Percentiles rank a stretch among this genome's conserved stretches.
These are phyloP conservation scores for Yamadazyma olivae DNA, from an alignment of 805 yeast genomes.

Conservation along the genomic window DNA sequence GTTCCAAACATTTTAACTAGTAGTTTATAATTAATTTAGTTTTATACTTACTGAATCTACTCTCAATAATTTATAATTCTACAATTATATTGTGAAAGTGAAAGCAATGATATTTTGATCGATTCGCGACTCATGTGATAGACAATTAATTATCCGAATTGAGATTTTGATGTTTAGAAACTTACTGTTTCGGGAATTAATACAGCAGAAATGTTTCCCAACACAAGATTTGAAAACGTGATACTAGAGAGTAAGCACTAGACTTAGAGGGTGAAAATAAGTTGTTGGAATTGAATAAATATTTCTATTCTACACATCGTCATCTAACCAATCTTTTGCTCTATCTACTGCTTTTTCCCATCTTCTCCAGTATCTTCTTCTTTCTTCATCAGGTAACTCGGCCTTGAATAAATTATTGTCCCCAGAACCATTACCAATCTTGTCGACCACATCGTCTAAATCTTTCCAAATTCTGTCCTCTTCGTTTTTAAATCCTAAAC, in stretches of 20 bases:
- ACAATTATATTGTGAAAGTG: background rate
- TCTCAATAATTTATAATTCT: too few relatives aligned
- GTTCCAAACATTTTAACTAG: slow-evolving; percentile 2
- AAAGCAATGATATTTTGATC: background rate
- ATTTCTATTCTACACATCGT: too few relatives aligned
- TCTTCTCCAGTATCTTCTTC: slow-evolving; percentile 61
- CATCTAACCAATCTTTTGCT: slow-evolving; percentile 76
- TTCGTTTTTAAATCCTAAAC: slow-evolving; percentile 51
- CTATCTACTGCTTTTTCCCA: slow-evolving; percentile 88
- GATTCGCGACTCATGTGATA: background rate
- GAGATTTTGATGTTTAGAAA: too few relatives aligned
- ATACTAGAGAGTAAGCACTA: too few relatives aligned
- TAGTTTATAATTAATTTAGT: background rate
- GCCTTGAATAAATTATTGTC: slow-evolving; percentile 31
- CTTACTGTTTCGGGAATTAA: too few relatives aligned
- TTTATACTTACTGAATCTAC: too few relatives aligned
- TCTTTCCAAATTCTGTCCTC: slow-evolving; percentile 69
- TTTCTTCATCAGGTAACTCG: slow-evolving; percentile 51
- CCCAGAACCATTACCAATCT: slow-evolving; percentile 29
- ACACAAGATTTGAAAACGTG: too few relatives aligned
- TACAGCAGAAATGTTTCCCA: too few relatives aligned
- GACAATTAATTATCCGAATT: too few relatives aligned
- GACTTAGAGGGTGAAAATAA: too few relatives aligned
- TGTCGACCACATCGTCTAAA: slow-evolving; percentile 60
- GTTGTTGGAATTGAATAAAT: too few relatives aligned